These are phyloP conservation scores for Gracilaria caudata DNA, from an alignment of 23 red algal genomes.

Conservation along the genomic window DNA sequence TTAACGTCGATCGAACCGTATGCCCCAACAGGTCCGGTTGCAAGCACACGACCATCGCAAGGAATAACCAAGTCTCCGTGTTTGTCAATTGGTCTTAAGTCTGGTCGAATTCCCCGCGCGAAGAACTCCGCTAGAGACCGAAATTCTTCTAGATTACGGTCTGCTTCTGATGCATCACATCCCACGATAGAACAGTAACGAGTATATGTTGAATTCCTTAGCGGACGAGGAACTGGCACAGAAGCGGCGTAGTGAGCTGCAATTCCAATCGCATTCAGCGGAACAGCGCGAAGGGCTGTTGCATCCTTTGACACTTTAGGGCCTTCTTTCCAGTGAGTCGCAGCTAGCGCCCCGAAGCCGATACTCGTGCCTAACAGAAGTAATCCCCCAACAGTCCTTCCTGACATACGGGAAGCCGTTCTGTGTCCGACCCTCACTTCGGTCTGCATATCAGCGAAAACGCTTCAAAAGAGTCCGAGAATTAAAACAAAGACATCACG, in stretches of 20 bases:
- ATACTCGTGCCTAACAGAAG: constrained; percentile 8
- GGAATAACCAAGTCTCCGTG: constrained; percentile 27
- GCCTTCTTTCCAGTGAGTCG: constrained; percentile 47
- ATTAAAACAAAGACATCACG: too few relatives aligned
- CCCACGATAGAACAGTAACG: constrained; percentile 45
- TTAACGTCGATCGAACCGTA: constrained; percentile 65
- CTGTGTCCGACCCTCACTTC: not conserved
- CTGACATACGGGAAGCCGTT: not conserved
- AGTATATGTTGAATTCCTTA: constrained; percentile 16
- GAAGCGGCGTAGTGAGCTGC: constrained; percentile 50
- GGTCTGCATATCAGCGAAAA: not conserved
- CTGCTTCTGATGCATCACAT: constrained; percentile 52
- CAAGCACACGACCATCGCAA: constrained; percentile 49
- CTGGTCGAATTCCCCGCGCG: constrained; percentile 11
- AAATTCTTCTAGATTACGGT: constrained; percentile 30
- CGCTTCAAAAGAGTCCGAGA: not conserved
- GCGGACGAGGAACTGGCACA: constrained; percentile 35
- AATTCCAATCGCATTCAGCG: constrained; percentile 50
- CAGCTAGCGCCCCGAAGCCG: constrained; percentile 27
- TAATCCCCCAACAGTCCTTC: constrained; percentile 7
- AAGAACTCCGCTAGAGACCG: constrained; percentile 43
- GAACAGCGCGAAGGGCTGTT: constrained; percentile 13
- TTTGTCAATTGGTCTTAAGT: constrained; percentile 47
- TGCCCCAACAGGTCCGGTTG: constrained; percentile 51
- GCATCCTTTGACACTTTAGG: constrained; percentile 32